Conservation (phyloP, 257 asterid species). For the Rauvolfia tetraphylla region DNA sequence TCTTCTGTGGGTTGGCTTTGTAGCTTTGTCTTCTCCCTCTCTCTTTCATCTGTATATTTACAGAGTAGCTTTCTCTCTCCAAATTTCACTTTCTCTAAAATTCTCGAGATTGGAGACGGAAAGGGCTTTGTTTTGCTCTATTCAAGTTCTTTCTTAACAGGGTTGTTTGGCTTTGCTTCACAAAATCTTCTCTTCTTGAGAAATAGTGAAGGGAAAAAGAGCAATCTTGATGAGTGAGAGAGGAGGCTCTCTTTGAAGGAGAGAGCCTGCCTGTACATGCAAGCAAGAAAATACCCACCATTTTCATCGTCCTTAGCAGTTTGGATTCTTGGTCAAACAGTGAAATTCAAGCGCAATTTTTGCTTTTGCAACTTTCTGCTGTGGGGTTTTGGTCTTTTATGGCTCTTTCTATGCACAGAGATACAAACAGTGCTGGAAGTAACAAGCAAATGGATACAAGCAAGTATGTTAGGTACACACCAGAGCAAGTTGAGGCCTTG, state of each 20-base stretch:
- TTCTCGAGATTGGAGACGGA: constrained; percentile 34
- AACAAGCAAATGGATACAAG: constrained; percentile 76
- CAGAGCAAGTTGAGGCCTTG: constrained; percentile 95
- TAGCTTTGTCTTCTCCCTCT: constrained; percentile 6
- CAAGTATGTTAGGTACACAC: constrained; percentile 94
- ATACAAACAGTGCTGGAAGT: constrained; percentile 47
- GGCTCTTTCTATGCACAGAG: constrained; percentile 64
- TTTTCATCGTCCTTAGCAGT: not conserved
- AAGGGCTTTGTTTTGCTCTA: too few relatives aligned
- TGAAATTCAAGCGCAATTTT: not conserved
- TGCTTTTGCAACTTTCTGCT: not conserved
- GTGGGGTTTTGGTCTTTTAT: constrained; percentile 24
- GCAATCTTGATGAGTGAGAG: constrained; percentile 61
- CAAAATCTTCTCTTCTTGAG: not conserved
- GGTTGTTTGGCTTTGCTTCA: not conserved
- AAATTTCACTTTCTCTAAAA: constrained; percentile 42
- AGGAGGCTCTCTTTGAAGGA: constrained; percentile 81
- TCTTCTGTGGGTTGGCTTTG: constrained; percentile 8
- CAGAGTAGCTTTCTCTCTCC: constrained; percentile 31
- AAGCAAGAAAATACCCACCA: constrained; percentile 17
- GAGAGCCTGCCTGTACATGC: constrained; percentile 91
- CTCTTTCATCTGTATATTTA: constrained; percentile 1
- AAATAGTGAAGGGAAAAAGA: constrained; percentile 9
- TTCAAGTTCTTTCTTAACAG: not conserved
- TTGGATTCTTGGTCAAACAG: constrained; percentile 1